A percentile compares a stretch with the other conserved stretches of the same genome.
phyloP scores from a whole-genome alignment of 2,329 filamentous ascomycete genomes.

The Hysterium pulicare region DNA sequence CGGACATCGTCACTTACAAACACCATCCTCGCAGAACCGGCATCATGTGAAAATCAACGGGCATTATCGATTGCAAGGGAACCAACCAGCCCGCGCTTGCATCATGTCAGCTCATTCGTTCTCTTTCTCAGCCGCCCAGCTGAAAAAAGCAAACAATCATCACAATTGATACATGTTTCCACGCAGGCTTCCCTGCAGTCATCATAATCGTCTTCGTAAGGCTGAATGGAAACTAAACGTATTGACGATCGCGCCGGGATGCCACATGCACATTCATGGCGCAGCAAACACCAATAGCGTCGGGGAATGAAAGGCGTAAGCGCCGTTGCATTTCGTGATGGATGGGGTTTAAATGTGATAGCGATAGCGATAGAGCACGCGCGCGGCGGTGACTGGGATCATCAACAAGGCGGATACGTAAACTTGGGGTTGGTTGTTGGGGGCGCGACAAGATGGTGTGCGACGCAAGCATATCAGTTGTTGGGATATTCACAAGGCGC shows the following conservation, averaged over 20 bases:
- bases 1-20: too few species aligned
- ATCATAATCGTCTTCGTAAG: conserved; percentile 7
- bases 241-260: background rate
- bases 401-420: conserved; percentile 6
- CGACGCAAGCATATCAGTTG: conserved; percentile 9
- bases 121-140: conserved; percentile 2
- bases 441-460: conserved; percentile 7
- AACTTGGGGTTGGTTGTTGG: conserved; percentile 1
- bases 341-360: too few species aligned
- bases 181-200: conserved; percentile 13
- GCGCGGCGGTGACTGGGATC: too few species aligned
- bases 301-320: conserved; percentile 7
- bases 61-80: conserved; percentile 5
- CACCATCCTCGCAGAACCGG: too few species aligned
- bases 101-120: conserved; percentile 5
- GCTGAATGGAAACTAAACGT: conserved; percentile 7
- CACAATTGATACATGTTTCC: conserved; percentile 14
- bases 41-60: background rate
- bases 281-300: conserved; percentile 15
- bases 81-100: conserved; percentile 3
- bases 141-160: conserved; percentile 11
- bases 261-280: conserved; percentile 5
- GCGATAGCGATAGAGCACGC: too few species aligned
- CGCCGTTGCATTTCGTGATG: conserved; percentile 12
- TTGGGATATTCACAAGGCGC: conserved; percentile 6